Base-by-base conservation (phyloP, 2,329 filamentous ascomycete species). In the Thielaviopsis musarum region DNA sequence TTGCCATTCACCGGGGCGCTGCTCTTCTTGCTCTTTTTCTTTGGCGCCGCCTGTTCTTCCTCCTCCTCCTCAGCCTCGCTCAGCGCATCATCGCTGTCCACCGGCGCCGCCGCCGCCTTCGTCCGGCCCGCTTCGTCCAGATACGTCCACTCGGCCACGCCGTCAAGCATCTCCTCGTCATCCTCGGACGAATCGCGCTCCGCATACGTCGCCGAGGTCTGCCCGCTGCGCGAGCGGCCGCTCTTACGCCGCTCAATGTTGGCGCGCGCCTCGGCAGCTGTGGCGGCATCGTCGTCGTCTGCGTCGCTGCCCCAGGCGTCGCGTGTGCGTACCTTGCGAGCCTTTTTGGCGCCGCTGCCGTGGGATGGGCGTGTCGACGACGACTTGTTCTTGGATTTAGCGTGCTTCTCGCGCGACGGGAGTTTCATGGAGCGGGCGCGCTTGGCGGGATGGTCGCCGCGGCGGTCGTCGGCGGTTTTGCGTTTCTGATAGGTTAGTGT, bases 141-240 rank as follows among this genome's bases (percentile, higher is more conserved):
- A 54, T 82, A 82, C 24, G 77, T 72, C 80, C 80, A 83, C 66
- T 79, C 71, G 0, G 79, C 78, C 5, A 82, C 80, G 1, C 80
- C 80, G 54, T 80, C 74, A 24, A 81, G 70, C 80, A 82, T 83
- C 66, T 82, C 80, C 63, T 79, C 75, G 62, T 82, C 79, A 61
- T 82, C 80, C 55, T 79, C 78, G 12, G 75, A 74, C 12, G 78
- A 78, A 59, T 80, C 77, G 34, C 79, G 75, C 66, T 83, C 80
- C 22, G 75, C 73, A 63, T 83, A 83, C 41, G 72, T 68, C 5
- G 77, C 76, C 17, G 70, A 68, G 61, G 67, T 72, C 3, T 54
- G 57, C 17, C 49, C 60, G 56, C 70, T 73, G 63, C 71, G 72
- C 5, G 74, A 68, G 55, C 80, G 76, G n/a, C 78, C 74, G 64